Evolutionary conservation across 305 asterid genomes (phyloP), one percentile per base, ranked within the genome.

Genomic region (Fraxinus greggii): DNA sequence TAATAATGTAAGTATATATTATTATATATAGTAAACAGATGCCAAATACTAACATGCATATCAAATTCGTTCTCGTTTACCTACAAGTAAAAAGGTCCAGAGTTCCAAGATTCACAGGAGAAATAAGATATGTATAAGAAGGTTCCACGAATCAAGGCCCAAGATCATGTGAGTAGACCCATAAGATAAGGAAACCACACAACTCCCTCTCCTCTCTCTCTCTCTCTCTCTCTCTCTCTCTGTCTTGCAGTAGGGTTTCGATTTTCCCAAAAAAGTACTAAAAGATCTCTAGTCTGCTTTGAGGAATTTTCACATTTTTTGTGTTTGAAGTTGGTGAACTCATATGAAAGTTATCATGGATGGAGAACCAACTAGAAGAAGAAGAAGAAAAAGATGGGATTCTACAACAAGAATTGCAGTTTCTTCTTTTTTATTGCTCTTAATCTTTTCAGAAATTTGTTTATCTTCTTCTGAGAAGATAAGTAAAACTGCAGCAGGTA

Each of bases 141-240:
- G 91, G 83, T 93, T 93, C 92, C 95, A 88, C 83, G 88, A 88
- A 84, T 90, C 93, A 90, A 89, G 94, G 92, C 91, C 88, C 94
- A 88, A 87, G 91, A 85, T 87, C 95, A 89, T 90, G 94, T 91
- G 93, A 85, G 87, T 79, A 45, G 32, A 86, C 91, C 93, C 95
- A 78, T 86, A 87, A 89, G 89, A 90, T 85, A 87, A 92, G 97
- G 94, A 87, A 76, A 59, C 4, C 28, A 23, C 6, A 7, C 17
- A 21, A 56, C 12, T 38, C 45, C 8, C 45, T 38, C 45, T 36
- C 83, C n/a, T 72, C 73, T 45, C 80, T 77, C 82, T 77, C 86
- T 48, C 82, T 76, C 78, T 74, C 75, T 33, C 32, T 74, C 81
- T 54, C 67, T 67, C 32, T 31, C 76, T 23, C 17, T 59, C 38